Base-by-base conservation (phyloP, 1,284 basidiomycete genomes). In the Tremellales sp. region DNA sequence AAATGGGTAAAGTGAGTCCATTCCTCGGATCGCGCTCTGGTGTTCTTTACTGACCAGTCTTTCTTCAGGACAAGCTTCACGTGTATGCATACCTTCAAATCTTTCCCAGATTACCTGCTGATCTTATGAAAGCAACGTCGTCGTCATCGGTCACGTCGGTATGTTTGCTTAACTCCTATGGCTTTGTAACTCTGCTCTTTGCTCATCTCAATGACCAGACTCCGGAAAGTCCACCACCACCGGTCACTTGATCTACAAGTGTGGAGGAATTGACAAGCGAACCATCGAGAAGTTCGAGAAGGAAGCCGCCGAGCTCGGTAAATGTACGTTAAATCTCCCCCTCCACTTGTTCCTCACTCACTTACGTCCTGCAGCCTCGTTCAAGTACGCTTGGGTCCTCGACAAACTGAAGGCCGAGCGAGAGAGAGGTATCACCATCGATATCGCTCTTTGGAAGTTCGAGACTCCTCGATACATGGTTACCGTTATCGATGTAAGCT, bases 221-320 rank as follows among this genome's bases (percentile, higher is more conserved):
- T 68, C 65, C 71, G 66, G 94, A 68, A 97, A 97, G 81, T 97
- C 93, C 60, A 98, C 94, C 78, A 98, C 94, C 74, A 98, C 95
- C 71, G 95, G 95, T 68, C 95, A 99, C 82, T 82, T 99, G 79
- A 98, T 98, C 85, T 97, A 97, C 90, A 97, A 99, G 86, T 99
- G 94, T 77, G 94, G 94, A 85, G 95, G 95, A 90, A 98, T 99
- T 80, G 95, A 99, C 78, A 98, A 98, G 71, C 94, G 95, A 86
- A 97, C 93, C 76, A 97, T 98, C 70, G 93, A 98, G 81, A 98
- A 97, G 81, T 98, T 97, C 83, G 94, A 99, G 84, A 99, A 99
- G 86, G 94, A 99, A 80, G 95, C 94, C 71, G 90, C 91, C 79
- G 94, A 99, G 77, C 87, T 97, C 74, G 95, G 94, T 75, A 98